phyloP scores from a whole-genome alignment of 345 rosid genomes.

The Camelina hispida region DNA sequence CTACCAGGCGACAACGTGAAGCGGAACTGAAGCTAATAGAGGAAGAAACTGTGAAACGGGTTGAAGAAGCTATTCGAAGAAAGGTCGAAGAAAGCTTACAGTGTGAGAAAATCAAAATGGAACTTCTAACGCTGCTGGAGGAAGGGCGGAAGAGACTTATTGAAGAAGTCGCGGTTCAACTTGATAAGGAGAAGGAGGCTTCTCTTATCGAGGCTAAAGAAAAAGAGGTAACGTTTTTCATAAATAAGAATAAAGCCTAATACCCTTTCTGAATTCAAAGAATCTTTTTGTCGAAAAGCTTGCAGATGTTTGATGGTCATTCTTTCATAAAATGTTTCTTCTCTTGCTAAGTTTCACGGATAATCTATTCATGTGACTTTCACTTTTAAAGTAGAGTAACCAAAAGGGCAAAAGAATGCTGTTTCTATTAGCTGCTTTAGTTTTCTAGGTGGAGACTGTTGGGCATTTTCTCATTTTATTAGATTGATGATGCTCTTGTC shows the following conservation, averaged over 20 bases:
- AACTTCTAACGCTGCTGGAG: slow-evolving; percentile 69
- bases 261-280: background rate
- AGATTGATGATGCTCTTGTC: background rate
- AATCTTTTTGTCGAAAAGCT: background rate
- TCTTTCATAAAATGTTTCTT: background rate
- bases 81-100: slow-evolving; percentile 84
- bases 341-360: background rate
- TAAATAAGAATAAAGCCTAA: background rate
- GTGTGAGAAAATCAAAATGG: slow-evolving; percentile 66
- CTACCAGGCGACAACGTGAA: slow-evolving; percentile 85
- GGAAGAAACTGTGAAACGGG: slow-evolving; percentile 90
- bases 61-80: slow-evolving; percentile 77
- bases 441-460: slow-evolving; percentile 20
- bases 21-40: slow-evolving; percentile 86
- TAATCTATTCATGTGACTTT: slow-evolving; percentile 4
- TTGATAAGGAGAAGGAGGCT: slow-evolving; percentile 84
- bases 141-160: slow-evolving; percentile 73
- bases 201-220: slow-evolving; percentile 65
- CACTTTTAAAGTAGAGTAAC: background rate
- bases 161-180: slow-evolving; percentile 79
- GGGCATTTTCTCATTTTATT: background rate
- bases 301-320: background rate
- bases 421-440: background rate
- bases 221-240: slow-evolving; percentile 65
- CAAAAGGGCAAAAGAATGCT: background rate